Conservation (phyloP, 148 eudicot species). For the Limonium bicolor region DNA sequence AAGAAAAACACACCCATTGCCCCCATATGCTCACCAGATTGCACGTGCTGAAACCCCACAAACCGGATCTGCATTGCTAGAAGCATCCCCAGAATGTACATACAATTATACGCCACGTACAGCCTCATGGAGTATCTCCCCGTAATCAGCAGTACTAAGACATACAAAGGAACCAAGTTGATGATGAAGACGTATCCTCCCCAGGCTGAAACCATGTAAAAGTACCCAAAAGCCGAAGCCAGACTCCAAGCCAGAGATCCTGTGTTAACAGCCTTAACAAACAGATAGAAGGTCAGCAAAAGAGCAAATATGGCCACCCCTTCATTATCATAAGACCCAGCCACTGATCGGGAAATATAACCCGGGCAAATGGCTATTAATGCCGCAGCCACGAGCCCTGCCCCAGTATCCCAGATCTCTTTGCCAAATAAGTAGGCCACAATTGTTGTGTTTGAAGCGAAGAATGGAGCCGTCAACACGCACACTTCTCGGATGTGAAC, state of each 20-base stretch:
- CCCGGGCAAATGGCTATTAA: constrained; percentile 96
- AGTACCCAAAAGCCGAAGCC: constrained; percentile 88
- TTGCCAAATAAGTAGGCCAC: constrained; percentile 96
- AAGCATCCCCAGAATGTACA: constrained; percentile 86
- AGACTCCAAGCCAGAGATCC: constrained; percentile 85
- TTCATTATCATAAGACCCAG: constrained; percentile 93
- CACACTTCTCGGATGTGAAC: constrained; percentile 95
- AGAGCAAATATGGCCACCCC: constrained; percentile 90
- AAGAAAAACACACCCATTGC: constrained; percentile 99
- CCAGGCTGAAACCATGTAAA: constrained; percentile 99
- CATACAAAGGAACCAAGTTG: constrained; percentile 83
- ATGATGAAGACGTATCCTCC: constrained; percentile 98
- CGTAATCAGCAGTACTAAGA: constrained; percentile 66
- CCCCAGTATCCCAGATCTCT: constrained; percentile 90
- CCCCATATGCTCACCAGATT: constrained; percentile 99
- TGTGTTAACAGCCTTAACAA: constrained; percentile 92
- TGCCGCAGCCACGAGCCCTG: constrained; percentile 85
- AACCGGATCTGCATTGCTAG: constrained; percentile 98
- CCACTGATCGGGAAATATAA: constrained; percentile 90
- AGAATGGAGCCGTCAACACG: constrained; percentile 87
- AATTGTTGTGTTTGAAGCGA: constrained; percentile 80
- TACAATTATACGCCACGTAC: constrained; percentile 89
- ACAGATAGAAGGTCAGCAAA: constrained; percentile 69
- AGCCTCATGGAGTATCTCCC: constrained; percentile 95
- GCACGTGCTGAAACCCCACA: constrained; percentile 97